Base-by-base conservation (phyloP, 2,329 filamentous ascomycete genomes). In the Curvularia sp. region DNA sequence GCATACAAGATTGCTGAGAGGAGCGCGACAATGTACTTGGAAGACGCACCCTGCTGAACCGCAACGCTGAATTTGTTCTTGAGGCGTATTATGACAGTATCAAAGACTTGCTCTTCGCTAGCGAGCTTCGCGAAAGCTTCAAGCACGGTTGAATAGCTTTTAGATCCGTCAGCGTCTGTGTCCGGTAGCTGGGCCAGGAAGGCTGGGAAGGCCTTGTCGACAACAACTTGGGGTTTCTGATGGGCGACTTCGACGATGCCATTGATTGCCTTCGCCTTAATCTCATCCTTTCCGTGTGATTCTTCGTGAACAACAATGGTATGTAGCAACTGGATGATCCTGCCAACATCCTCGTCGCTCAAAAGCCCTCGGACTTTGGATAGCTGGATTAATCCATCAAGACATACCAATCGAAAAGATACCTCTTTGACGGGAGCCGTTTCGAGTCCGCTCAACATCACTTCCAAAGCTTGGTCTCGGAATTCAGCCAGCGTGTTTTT, bases 161-260 rank as follows among this genome's bases (percentile, higher is more conserved):
- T 68, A 9, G 79, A 74, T 3, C 77, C 76, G 18, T 82, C 80
- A n/a, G 78, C 74, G 55, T 84, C 83, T 1, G 77, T 78, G 59
- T 87, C 87, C 1, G 87, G 88, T 3, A 90, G 75, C 38, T 84
- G 83, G 3, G 87, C 86, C 74, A 89, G 82, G 69, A 90, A 88
- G 5, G 85, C 84, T 25, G 87, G 87, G 66, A 90, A 86, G 0
- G 87, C 86, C 55, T 87, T 86, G 46, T 88, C 83, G 66, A 88
- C 84, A 27, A 90, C 85, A 10, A 87, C 75, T 46, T 83, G 81
- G 18, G 87, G 85, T 65, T 87, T 87, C 58, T 86, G 81, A 59
- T 84, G 84, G 6, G 87, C 87, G 41, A 89, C 82, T 32, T 87
- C 83, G 3, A 85, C 81, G 43, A 90, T 79, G 23, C 83, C 82